Conservation (phyloP, 2,329 filamentous ascomycete genomes). For the Escovopsis weberi region DNA sequence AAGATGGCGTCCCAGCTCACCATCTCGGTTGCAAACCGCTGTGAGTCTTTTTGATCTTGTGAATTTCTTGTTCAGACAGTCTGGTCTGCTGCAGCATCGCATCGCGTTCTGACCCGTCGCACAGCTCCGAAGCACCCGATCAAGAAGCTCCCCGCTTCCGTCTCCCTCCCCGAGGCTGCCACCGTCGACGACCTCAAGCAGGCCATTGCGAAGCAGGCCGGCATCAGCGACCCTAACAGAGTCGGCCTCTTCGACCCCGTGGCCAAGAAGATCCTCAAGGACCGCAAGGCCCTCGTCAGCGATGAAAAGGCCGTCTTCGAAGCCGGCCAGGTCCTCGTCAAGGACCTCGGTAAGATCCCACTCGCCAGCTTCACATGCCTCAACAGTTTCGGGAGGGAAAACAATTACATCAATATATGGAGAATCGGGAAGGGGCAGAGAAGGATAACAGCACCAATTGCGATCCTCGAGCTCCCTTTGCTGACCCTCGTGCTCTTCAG, state of each 20-base stretch:
- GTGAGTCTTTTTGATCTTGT: constrained; percentile 3
- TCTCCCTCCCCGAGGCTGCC: constrained; percentile 34
- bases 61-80: not conserved
- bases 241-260: constrained; percentile 46
- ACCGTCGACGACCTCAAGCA: constrained; percentile 48
- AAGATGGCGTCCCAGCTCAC: constrained; percentile 6
- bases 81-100: not conserved
- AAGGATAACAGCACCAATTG: no score
- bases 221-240: constrained; percentile 43
- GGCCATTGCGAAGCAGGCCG: constrained; percentile 34
- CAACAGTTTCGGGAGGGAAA: no score
- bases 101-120: not conserved
- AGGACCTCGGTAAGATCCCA: constrained; percentile 64
- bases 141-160: constrained; percentile 36
- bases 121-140: constrained; percentile 34
- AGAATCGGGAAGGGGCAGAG: no score
- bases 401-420: no score
- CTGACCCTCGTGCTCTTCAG: constrained; percentile 26
- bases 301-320: constrained; percentile 34
- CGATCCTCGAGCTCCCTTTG: no score
- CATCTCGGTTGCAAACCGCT: constrained; percentile 10
- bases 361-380: no score
- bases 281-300: constrained; percentile 39
- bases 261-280: constrained; percentile 48
- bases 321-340: constrained; percentile 57